Base-by-base conservation (phyloP, 176 grass and related monocot genomes). In the Aegilops bicornis region DNA sequence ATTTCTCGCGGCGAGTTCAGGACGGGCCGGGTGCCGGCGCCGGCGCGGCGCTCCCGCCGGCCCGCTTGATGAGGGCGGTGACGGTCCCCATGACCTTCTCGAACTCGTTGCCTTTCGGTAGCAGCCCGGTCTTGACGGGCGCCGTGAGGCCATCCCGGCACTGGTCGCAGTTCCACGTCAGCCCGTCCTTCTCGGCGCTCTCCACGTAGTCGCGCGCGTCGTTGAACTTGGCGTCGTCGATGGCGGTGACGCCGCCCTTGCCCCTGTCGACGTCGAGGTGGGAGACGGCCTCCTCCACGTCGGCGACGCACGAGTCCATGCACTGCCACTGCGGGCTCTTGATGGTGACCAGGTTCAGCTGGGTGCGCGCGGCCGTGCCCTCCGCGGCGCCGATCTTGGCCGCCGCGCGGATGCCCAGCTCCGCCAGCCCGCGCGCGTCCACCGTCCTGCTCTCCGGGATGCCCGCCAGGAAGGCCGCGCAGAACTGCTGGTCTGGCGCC, bases 211-310 rank as follows among this genome's bases (percentile, higher is more conserved):
- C 43, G 25, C 48, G 74, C 74, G 47, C 75, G 43, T 59, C 75
- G 50, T 59, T 22, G 75, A 35, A 58, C 75, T 77, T 77, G 50
- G 45, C 75, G 45, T 77, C 75, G 29, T 77, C 75, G 8, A 77
- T 58, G 39, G n/a, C n/a, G 13, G 39, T 27, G 71, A 2, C 15
- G 6, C n/a, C 24, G 13, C n/a, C 13, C 45, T 33, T 50, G 29
- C 48, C 75, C 48, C 16, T 30, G 48, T 50, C 47, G 48, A 19
- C 48, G 50, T 77, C 75, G 75, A 77, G 75, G 45, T 77, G 75
- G 9, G 75, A 77, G 17, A 77, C 75, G 8, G 48, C 48, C 27
- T 77, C 75, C 47, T 77, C 75, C 13, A 77, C 50, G 29, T 77
- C 75, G 29, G 47, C 75, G 8, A 50, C 75, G 50, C 48, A 77